Conservation (phyloP, 768 basidiomycete genomes). For the Mycena crocata region DNA sequence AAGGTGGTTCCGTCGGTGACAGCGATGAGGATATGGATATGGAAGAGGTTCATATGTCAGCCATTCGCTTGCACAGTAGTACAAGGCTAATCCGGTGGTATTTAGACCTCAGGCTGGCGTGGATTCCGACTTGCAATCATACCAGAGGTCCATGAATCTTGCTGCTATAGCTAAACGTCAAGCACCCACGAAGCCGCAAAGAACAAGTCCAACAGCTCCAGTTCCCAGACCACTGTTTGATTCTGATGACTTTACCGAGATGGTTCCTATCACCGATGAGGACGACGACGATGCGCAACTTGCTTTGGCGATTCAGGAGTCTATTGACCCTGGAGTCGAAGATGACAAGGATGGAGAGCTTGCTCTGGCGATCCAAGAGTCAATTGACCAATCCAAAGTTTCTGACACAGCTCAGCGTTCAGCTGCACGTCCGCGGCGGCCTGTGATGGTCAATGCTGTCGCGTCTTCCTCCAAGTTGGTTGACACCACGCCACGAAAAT, state of each 20-base stretch:
- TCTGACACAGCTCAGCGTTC: conserved; percentile 3
- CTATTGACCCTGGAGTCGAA: conserved; percentile 62
- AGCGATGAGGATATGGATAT: conserved; percentile 81
- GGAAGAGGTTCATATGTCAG: conserved; percentile 85
- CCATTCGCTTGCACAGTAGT: conserved; percentile 16
- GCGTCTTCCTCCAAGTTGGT: conserved; percentile 31
- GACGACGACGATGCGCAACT: conserved; percentile 63
- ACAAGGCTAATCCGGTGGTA: conserved; percentile 1
- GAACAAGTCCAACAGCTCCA: conserved; percentile 34
- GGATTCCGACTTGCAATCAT: conserved; percentile 75
- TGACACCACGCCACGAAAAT: conserved; percentile 12
- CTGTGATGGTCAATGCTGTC: conserved; percentile 27
- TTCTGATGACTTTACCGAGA: conserved; percentile 52
- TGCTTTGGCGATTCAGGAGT: conserved; percentile 52
- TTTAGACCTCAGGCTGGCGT: conserved; percentile 48
- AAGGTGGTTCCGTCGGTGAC: conserved; percentile 47
- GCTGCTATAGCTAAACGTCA: conserved; percentile 66
- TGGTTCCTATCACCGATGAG: conserved; percentile 36
- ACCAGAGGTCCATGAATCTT: conserved; percentile 71
- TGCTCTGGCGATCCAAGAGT: conserved; percentile 52
- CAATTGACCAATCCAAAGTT: conserved; percentile 54
- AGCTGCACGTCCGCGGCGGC: conserved; percentile 12
- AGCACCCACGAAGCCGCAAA: conserved; percentile 50
- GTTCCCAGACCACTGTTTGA: conserved; percentile 64
- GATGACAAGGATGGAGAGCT: conserved; percentile 58